phyloP scores from a whole-genome alignment of 805 yeast species.

The Saccharomyces eubayanus region DNA sequence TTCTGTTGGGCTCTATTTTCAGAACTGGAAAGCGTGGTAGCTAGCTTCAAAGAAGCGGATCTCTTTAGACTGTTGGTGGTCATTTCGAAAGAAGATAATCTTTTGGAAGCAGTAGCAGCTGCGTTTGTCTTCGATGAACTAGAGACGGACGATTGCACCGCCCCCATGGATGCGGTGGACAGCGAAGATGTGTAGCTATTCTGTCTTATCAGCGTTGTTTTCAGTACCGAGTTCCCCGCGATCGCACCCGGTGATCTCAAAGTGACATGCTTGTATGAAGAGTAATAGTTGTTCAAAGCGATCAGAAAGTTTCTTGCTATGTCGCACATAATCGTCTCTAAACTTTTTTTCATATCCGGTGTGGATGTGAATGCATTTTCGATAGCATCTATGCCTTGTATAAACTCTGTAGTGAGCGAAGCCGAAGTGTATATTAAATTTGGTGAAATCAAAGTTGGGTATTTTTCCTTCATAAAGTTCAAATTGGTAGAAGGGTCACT shows the following conservation, averaged over 20 bases:
- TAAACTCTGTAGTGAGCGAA: constrained; percentile 1
- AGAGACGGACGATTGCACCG: neutral
- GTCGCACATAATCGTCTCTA: constrained; percentile 67
- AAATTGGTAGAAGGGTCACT: constrained; percentile 25
- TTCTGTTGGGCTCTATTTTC: constrained; percentile 35
- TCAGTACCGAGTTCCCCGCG: constrained; percentile 40
- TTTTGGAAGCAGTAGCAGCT: constrained; percentile 7
- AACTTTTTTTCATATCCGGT: constrained; percentile 16
- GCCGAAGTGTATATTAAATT: constrained; percentile 18
- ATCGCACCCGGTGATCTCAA: constrained; percentile 72
- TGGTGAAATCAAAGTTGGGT: constrained; percentile 26
- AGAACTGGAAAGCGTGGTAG: constrained; percentile 27
- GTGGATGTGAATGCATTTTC: neutral
- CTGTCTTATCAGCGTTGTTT: constrained; percentile 29
- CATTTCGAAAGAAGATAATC: constrained; percentile 21
- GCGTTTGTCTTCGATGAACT: constrained; percentile 2
- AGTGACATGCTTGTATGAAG: constrained; percentile 70
- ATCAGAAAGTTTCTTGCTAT: constrained; percentile 55
- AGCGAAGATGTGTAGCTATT: constrained; percentile 3
- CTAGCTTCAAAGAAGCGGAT: constrained; percentile 27
- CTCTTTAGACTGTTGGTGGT: constrained; percentile 32
- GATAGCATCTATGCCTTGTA: neutral
- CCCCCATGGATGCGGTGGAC: constrained; percentile 4
- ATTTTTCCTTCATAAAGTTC: constrained; percentile 32
- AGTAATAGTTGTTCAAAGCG: constrained; percentile 58